Conservation (phyloP, 106 monocot species). For the Amphibolis antarctica region DNA sequence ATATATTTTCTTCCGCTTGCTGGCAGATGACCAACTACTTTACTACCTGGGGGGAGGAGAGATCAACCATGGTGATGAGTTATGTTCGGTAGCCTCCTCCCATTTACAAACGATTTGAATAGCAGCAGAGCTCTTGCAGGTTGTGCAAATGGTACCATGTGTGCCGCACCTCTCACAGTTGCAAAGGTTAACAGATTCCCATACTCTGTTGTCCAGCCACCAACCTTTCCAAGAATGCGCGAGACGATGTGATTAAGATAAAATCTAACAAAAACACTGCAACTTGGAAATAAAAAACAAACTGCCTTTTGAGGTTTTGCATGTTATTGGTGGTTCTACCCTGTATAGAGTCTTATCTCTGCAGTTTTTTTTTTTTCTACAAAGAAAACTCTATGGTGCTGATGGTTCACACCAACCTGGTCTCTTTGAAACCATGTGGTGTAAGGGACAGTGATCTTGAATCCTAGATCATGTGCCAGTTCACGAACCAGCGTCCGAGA, state of each 20-base stretch:
- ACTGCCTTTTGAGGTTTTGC: too few species aligned
- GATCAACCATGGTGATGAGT: too few species aligned
- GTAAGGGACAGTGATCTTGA: conserved; percentile 11
- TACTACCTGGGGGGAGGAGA: conserved; percentile 3
- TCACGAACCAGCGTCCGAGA: conserved; percentile 15
- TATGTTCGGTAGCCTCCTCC: conserved; percentile 48
- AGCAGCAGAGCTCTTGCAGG: conserved; percentile 62
- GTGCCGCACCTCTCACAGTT: conserved; percentile 78
- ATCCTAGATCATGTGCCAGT: conserved; percentile 14
- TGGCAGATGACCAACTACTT: neutral
- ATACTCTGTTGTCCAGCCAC: conserved; percentile 75
- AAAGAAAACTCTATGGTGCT: too few species aligned
- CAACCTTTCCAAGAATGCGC: conserved; percentile 32
- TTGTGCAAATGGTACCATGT: conserved; percentile 81
- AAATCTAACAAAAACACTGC: too few species aligned
- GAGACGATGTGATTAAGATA: neutral
- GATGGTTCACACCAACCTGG: too few species aligned
- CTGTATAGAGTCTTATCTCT: too few species aligned
- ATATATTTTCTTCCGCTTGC: neutral
- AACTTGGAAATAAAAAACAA: too few species aligned
- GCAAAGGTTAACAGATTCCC: conserved; percentile 78
- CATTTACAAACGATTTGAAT: conserved; percentile 52
- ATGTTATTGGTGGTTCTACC: too few species aligned
- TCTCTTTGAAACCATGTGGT: conserved; percentile 9
- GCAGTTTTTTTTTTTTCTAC: too few species aligned